Percentiles rank a stretch among this genome's conserved stretches.
These are phyloP conservation scores for Daldinia vernicosa DNA, from an alignment of 495 filamentous ascomycete genomes.

Conservation along the genomic window DNA sequence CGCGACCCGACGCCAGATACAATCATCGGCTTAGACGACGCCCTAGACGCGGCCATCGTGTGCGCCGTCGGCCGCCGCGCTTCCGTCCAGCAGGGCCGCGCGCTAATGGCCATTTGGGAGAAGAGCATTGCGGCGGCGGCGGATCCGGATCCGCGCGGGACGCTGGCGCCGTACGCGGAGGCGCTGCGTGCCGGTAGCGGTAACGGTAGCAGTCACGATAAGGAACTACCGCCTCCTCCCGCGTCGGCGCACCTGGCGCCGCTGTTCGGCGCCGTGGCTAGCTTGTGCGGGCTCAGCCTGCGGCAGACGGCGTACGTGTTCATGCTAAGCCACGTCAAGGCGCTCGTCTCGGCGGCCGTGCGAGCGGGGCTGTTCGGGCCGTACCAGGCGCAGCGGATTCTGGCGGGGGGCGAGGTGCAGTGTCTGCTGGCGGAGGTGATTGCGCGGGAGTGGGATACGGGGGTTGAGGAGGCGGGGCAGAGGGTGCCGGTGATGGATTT, in stretches of 20 bases:
- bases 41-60: slow-evolving; percentile 82
- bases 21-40: slow-evolving; percentile 76
- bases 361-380: slow-evolving; percentile 89
- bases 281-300: slow-evolving; percentile 66
- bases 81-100: slow-evolving; percentile 82
- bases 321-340: slow-evolving; percentile 87
- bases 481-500: slow-evolving; percentile 86
- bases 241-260: slow-evolving; percentile 78
- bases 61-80: slow-evolving; percentile 90
- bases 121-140: slow-evolving; percentile 64
- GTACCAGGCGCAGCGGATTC: slow-evolving; percentile 86
- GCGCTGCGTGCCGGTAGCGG: slow-evolving; percentile 41
- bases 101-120: slow-evolving; percentile 90
- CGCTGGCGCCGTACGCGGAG: slow-evolving; percentile 49
- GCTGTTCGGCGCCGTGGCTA: slow-evolving; percentile 78
- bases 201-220: not conserved
- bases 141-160: slow-evolving; percentile 22
- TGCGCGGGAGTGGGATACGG: slow-evolving; percentile 63
- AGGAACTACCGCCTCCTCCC: slow-evolving; percentile 38
- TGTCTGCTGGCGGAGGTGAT: slow-evolving; percentile 68
- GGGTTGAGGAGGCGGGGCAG: slow-evolving; percentile 84
- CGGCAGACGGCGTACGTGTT: slow-evolving; percentile 84
- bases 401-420: slow-evolving; percentile 73
- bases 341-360: slow-evolving; percentile 87
- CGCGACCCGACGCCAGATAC: slow-evolving; percentile 58